Percentiles rank a stretch among this genome's conserved stretches.
phyloP scores from a whole-genome alignment of 169 alveolate species.

The Eimeria necatrix region DNA sequence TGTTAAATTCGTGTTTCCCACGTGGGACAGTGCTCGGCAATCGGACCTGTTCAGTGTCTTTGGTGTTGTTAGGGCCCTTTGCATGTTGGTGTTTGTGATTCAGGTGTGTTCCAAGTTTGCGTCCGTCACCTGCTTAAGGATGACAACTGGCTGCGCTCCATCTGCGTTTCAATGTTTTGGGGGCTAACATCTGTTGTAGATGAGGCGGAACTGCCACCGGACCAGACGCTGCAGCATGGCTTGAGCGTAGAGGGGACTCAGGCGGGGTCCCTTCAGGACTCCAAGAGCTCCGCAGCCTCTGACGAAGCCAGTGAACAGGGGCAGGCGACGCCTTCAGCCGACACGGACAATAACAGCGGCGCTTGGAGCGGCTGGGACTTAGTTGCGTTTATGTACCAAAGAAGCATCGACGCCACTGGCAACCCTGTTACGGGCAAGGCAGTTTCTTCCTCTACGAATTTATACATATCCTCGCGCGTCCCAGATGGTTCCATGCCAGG shows the following conservation, averaged over 20 bases:
- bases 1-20: neutral
- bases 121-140: conserved; percentile 62
- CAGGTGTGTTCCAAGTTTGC: conserved; percentile 72
- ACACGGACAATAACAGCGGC: neutral
- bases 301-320: neutral
- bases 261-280: neutral
- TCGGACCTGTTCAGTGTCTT: no score
- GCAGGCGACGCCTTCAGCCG: neutral
- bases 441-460: conserved; percentile 6
- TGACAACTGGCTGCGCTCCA: neutral
- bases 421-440: neutral
- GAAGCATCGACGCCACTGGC: conserved; percentile 23
- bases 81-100: neutral
- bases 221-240: conserved; percentile 43
- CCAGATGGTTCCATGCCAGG: neutral
- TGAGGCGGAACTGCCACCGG: neutral
- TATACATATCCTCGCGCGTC: neutral
- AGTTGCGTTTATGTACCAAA: conserved; percentile 1
- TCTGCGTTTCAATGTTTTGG: neutral
- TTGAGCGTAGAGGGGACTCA: neutral
- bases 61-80: neutral
- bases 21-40: no score
- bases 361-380: conserved; percentile 36
- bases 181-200: conserved; percentile 29
- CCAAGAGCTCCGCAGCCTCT: neutral